Base-by-base conservation (phyloP, 148 eudicot genomes). In the Rhododendron griersonianum region DNA sequence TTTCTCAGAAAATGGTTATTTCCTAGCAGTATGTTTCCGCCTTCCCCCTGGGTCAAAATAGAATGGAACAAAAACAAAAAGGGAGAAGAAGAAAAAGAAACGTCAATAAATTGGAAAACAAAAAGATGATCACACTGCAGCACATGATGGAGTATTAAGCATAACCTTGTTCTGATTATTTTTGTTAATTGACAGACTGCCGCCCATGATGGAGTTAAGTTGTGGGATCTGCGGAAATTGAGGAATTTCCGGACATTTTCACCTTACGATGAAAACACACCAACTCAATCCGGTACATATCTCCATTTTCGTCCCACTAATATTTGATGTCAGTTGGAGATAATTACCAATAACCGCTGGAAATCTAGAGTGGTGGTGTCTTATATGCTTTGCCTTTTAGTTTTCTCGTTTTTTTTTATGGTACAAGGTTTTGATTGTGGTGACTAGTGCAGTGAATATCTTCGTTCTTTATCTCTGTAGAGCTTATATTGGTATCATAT, bases 1-100 rank as follows among this genome's bases (percentile, higher is more conserved):
- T 74, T 97, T 97, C 85, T 97, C 99, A 85, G 99, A 97, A 89
- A 97, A 97, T 89, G 99, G 99, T 84, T 97, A 97, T 89, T 95
- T 95, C 91, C 92, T 96, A 78, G 99, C 99, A 88, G 99, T 95
- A 92, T 9, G 90, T 86, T 65, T 82, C 77, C 33, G 73, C 37
- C 45, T 21, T 19, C 25, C 28, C 9, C 30, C 69, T 61, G 69
- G 11, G 11, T 37, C 69, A 35, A 9, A 33, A 28, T 19, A 9
- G 15, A n/a, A 67, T 3, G 5, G 25, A 67, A 67, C 14, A 25
- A 67, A n/a, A 67, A 9, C 35, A 11, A n/a, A n/a, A 67, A 11
- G 9, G 28, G 71, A 23, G 71, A 3, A 67, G 33, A 67, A 67
- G 35, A 67, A 67, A 10, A 67, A n/a, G 3, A n/a, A 67, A 10